These are phyloP conservation scores for Fusarium austroafricanum DNA, from an alignment of 2,329 filamentous ascomycete genomes.

Conservation along the genomic window DNA sequence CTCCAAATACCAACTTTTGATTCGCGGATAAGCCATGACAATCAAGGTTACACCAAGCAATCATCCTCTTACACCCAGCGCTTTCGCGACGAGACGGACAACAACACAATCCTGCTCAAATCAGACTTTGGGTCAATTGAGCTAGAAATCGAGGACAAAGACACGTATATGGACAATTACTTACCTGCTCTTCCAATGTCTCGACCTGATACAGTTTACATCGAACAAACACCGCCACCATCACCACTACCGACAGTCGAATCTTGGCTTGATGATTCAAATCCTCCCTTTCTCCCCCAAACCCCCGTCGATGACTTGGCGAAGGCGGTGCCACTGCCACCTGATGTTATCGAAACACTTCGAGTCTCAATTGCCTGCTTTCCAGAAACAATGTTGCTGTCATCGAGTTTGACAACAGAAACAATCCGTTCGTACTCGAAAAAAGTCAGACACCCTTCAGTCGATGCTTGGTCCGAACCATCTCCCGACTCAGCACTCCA, in stretches of 20 bases:
- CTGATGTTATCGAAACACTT: constrained; percentile 65
- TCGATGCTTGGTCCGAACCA: constrained; percentile 40
- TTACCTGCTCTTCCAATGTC: constrained; percentile 15
- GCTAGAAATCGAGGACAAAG: constrained; percentile 38
- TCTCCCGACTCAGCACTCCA: constrained; percentile 28
- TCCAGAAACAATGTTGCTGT: constrained; percentile 68
- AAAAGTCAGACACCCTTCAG: constrained; percentile 60
- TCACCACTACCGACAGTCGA: constrained; percentile 52
- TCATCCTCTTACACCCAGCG: constrained; percentile 16
- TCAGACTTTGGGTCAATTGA: constrained; percentile 38
- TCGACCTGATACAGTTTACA: constrained; percentile 44
- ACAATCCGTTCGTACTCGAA: constrained; percentile 67
- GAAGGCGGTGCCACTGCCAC: constrained; percentile 61
- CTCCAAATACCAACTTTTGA: constrained; percentile 27
- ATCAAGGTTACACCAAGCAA: constrained; percentile 22
- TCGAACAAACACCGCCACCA: constrained; percentile 50
- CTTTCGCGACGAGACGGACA: constrained; percentile 37
- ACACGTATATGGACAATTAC: constrained; percentile 22
- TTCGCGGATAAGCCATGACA: constrained; percentile 11
- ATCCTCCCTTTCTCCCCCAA: constrained; percentile 47
- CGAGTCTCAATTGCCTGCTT: constrained; percentile 67
- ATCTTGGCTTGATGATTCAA: constrained; percentile 51
- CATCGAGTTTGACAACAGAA: constrained; percentile 66
- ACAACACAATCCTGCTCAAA: constrained; percentile 33
- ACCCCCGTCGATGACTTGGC: constrained; percentile 52